phyloP scores from a whole-genome alignment of 345 rosid genomes.

The Rhizophora apiculata region DNA sequence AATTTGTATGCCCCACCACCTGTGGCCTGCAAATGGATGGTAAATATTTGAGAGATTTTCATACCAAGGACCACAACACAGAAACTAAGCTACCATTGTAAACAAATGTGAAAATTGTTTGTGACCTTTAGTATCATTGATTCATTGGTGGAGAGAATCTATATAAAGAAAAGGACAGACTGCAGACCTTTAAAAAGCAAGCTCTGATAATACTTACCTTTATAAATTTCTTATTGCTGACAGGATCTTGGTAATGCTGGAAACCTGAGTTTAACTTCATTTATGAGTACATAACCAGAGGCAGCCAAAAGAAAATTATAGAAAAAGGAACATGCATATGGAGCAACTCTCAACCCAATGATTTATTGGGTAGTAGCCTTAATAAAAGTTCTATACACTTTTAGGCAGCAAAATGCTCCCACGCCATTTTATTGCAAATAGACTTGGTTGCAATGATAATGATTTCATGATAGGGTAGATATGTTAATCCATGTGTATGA shows the following conservation, averaged over 20 bases:
- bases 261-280: constrained; percentile 53
- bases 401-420: neutral
- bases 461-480: no score
- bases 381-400: neutral
- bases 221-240: constrained; percentile 38
- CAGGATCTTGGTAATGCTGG: constrained; percentile 33
- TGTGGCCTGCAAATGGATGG: constrained; percentile 67
- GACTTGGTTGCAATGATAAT: neutral
- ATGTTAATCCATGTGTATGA: neutral
- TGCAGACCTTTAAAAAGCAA: neutral
- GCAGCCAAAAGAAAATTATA: neutral
- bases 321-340: neutral
- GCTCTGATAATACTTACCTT: constrained; percentile 48
- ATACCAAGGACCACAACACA: neutral
- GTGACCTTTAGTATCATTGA: no score
- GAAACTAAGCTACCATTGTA: no score
- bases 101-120: no score
- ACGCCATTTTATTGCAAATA: neutral
- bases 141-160: no score
- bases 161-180: no score
- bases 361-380: neutral
- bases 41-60: constrained; percentile 16
- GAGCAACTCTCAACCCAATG: constrained; percentile 9
- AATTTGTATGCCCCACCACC: constrained; percentile 98
- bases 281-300: constrained; percentile 25